Percentiles rank a stretch among this genome's conserved stretches.
phyloP scores from a whole-genome alignment of 805 yeast species.

The Wickerhamiella slavikovae region DNA sequence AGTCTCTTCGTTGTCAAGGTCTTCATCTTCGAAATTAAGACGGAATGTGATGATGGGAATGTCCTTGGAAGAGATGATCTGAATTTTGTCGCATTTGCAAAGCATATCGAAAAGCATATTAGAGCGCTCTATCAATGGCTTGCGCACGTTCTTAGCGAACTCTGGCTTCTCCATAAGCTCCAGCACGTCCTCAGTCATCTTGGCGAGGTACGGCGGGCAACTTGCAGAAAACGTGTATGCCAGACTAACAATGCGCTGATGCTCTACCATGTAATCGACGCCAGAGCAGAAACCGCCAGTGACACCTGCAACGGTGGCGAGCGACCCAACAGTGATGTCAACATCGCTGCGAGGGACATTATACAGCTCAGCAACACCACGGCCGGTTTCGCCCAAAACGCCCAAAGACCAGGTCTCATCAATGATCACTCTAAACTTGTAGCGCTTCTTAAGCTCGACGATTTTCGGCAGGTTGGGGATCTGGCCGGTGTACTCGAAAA shows the following conservation, averaged over 20 bases:
- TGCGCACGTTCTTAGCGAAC: constrained; percentile 13
- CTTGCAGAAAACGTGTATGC: constrained; percentile 92
- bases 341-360: constrained; percentile 46
- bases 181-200: constrained; percentile 11
- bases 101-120: constrained; percentile 5
- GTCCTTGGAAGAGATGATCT: constrained; percentile 31
- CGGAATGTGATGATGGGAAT: constrained; percentile 58
- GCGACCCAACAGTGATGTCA: constrained; percentile 71
- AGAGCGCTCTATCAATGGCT: constrained; percentile 8
- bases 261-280: constrained; percentile 58
- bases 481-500: constrained; percentile 68
- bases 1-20: constrained; percentile 13
- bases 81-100: constrained; percentile 18
- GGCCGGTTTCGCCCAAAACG: constrained; percentile 63
- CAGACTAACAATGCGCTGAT: constrained; percentile 74
- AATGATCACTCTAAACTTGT: constrained; percentile 65
- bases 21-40: constrained; percentile 24
- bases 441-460: constrained; percentile 55
- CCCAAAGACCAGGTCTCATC: constrained; percentile 84
- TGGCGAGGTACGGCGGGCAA: constrained; percentile 76
- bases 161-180: constrained; percentile 15
- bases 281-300: constrained; percentile 94
- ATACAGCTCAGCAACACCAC: constrained; percentile 64
- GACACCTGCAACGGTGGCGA: constrained; percentile 63
- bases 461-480: constrained; percentile 47